These are phyloP conservation scores for Colletotrichum tabaci DNA, from an alignment of 2,329 filamentous ascomycete genomes.

Conservation along the genomic window DNA sequence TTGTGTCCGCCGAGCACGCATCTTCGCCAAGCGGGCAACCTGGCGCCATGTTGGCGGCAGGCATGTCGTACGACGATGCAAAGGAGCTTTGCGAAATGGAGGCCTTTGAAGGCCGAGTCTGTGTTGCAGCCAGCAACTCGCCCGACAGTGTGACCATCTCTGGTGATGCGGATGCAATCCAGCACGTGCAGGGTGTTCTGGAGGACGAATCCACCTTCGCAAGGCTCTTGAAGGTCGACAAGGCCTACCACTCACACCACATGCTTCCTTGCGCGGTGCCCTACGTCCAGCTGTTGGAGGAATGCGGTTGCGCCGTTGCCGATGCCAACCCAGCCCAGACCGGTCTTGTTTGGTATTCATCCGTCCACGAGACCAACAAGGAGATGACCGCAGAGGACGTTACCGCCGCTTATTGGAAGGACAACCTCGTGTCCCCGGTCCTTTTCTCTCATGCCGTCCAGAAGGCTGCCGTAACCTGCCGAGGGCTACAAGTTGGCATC, in stretches of 20 bases:
- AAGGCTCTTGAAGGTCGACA: constrained; percentile 33
- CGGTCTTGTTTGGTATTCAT: not conserved
- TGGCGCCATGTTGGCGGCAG: constrained; percentile 47
- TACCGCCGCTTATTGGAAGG: constrained; percentile 32
- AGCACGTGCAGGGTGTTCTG: constrained; percentile 43
- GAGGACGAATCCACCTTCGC: constrained; percentile 42
- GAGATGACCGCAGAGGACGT: not conserved
- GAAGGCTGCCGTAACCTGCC: constrained; percentile 33
- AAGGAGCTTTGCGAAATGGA: constrained; percentile 29
- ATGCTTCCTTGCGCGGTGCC: constrained; percentile 25
- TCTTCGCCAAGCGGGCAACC: constrained; percentile 24
- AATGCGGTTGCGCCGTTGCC: not conserved
- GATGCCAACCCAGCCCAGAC: not conserved
- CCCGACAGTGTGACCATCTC: constrained; percentile 45
- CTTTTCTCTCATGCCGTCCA: constrained; percentile 27
- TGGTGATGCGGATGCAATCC: constrained; percentile 49
- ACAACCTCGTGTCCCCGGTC: constrained; percentile 20
- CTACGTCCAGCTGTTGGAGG: not conserved
- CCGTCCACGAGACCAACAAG: not conserved
- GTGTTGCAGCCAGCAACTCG: constrained; percentile 46
- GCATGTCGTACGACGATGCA: constrained; percentile 42
- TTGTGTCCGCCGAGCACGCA: constrained; percentile 24
- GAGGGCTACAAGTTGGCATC: constrained; percentile 41
- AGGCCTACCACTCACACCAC: constrained; percentile 48
- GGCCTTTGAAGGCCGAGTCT: constrained; percentile 41